Base-by-base conservation (phyloP, 768 basidiomycete genomes). In the Pulveroboletus sp. region DNA sequence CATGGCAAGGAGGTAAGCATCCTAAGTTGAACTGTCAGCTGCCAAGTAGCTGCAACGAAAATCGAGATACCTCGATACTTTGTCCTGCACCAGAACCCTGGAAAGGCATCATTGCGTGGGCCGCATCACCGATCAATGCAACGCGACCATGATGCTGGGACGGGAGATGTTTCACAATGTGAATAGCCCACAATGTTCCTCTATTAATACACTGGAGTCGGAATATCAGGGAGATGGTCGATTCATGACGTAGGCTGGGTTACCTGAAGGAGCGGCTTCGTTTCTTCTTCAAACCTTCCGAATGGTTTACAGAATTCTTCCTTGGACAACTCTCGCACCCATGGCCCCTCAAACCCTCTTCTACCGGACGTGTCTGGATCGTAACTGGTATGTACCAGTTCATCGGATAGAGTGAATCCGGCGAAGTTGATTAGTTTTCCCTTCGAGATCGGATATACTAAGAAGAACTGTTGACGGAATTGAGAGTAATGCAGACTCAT, bases 401-500 rank as follows among this genome's bases (percentile, higher is more conserved):
- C 76, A 51, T 76, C 75, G 22, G 71, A 68, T n/a, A 75, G 62
- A 22, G 65, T 71, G 57, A 83, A 82, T 1, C 80, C 82, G 16
- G 76, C 85, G 49, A 86, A 73, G 56, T 86, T 89, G 55, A 89
- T 68, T 50, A 74, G 65, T 54, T 71, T 76, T 6, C 83, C 82
- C 24, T 72, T 72, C 3, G 79, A 71, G 13, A 87, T 79, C 0
- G 83, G 77, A 61, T 87, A 86, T 2, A 73, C 76, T 13, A 86
- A 72, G 35, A 84, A 61, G 59, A 79, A 79, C 85, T 87, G 26
- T 16, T 10, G 17, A 45, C 3, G n/a, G n/a, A 19, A 31, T 40
- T 49, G 37, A 54, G 42, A 46, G 20, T n/a, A n/a, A n/a, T n/a
- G n/a, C n/a, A 17, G 20, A 24, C 20, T 23, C 1, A 20, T 4